A percentile compares a stretch with the other conserved stretches of the same genome.
Conservation (phyloP, 169 alveolate genomes). For the Plasmodium berghei region DNA sequence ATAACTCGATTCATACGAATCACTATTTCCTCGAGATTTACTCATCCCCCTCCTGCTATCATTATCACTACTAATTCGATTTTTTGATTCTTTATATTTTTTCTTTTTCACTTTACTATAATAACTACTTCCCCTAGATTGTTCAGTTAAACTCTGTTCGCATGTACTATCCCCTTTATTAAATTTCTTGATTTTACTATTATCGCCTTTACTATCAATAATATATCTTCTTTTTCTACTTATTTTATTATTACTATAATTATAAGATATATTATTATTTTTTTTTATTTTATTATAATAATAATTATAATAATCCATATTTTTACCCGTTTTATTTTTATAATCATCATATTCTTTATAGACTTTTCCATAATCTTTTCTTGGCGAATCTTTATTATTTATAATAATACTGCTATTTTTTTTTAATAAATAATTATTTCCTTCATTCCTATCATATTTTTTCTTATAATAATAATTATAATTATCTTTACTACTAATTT, state of each 20-base stretch:
- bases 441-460: conserved; percentile 10
- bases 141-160: background rate
- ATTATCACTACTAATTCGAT: conserved; percentile 8
- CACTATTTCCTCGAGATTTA: conserved; percentile 13
- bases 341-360: too few relatives aligned
- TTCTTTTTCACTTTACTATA: too few relatives aligned
- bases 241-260: conserved; percentile 5
- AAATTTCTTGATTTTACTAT: background rate
- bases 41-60: background rate
- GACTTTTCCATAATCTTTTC: background rate
- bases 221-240: conserved; percentile 23
- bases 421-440: background rate
- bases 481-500: conserved; percentile 10
- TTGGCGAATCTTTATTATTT: background rate
- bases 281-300: background rate
- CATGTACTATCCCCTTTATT: background rate
- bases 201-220: background rate
- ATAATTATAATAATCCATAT: too few relatives aligned
- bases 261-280: background rate
- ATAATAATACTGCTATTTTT: conserved; percentile 7
- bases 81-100: conserved; percentile 19
- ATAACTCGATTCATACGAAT: conserved; percentile 11
- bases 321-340: too few relatives aligned
- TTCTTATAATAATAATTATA: conserved; percentile 11
- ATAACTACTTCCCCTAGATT: background rate